Base-by-base conservation (phyloP, 1,284 basidiomycete species). In the Athelia psychrophila region DNA sequence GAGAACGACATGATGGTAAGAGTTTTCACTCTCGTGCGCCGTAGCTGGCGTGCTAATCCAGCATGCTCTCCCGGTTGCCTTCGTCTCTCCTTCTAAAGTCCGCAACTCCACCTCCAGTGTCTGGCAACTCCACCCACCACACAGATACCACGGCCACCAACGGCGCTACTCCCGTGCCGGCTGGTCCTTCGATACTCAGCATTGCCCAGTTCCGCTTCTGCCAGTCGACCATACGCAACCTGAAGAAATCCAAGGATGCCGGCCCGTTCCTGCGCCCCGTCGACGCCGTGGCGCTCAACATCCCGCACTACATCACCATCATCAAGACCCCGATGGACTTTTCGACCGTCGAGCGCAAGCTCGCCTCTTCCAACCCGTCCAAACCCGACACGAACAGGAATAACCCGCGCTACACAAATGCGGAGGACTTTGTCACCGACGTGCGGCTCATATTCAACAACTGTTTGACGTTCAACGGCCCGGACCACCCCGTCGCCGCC, bases 271-370 rank as follows among this genome's bases (percentile, higher is more conserved):
- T 91, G 50, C 77, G 77, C 50, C 95, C 97, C 18, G 97, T 99
- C 54, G 95, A 99, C 66, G 81, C 87, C n/a, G 80, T 96, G 57
- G 88, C 84, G 1, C 81, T 98, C 57, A 87, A 86, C 60, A 91
- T 99, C 55, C 97, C 95, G 13, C 93, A 96, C 65, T 99, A 99
- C 64, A 82, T 81, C 44, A 80, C 79, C 51, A 85, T 98, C 64
- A 86, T 99, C 72, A 90, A 86, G 62, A 82, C 81, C 30, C 97
- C 97, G 0, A 98, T 98, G 93, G 97, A 99, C 68, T 81, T 99
- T 48, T 80, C 84, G n/a, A 97, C 95, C 20, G 83, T 98, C 56
- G 96, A 98, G 71, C 83, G 83, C 61, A 97, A 98, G 72, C 77
- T 98, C 36, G 65, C 69, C 25, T 83, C 88, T 1, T 90, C 89